Evolutionary conservation across 495 filamentous ascomycete species (phyloP).

Genomic region (Monascus purpureus): DNA sequence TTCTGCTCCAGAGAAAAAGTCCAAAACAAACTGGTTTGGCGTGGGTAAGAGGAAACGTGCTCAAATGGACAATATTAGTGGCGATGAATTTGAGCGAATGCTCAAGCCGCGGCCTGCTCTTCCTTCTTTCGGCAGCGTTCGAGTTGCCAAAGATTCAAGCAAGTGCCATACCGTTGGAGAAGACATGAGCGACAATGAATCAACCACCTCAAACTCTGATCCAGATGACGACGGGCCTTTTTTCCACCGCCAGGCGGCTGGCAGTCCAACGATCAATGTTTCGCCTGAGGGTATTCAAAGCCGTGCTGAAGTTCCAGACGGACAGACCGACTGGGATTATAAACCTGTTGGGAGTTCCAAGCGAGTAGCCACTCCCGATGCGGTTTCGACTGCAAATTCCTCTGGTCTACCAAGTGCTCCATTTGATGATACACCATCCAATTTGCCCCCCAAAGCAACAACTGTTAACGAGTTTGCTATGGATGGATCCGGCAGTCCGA

Average conservation of each 20-base stretch:
- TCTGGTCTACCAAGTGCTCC: not conserved
- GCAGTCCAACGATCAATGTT: too few relatives aligned
- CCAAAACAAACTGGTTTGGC: constrained; percentile 41
- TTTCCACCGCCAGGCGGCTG: too few relatives aligned
- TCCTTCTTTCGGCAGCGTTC: constrained; percentile 74
- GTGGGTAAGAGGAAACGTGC: constrained; percentile 33
- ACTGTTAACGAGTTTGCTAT: constrained; percentile 1
- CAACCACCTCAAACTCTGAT: constrained; percentile 18
- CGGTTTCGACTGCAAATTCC: not conserved
- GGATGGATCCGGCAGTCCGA: too few relatives aligned
- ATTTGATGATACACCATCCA: not conserved
- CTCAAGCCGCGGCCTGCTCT: constrained; percentile 66
- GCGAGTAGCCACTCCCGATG: constrained; percentile 8
- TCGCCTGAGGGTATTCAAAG: not conserved
- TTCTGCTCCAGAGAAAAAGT: constrained; percentile 33
- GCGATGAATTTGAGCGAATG: constrained; percentile 46
- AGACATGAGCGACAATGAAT: constrained; percentile 25
- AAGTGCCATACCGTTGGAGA: constrained; percentile 7
- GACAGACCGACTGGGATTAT: not conserved
- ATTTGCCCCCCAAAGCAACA: not conserved
- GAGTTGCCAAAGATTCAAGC: constrained; percentile 26
- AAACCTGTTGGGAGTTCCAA: not conserved
- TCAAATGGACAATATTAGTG: constrained; percentile 20
- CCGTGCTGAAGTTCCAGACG: not conserved
- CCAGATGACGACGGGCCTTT: too few relatives aligned